Conservation (phyloP, 192 early-diverging fungal species). For the Phycomyces blakesleeanus region DNA sequence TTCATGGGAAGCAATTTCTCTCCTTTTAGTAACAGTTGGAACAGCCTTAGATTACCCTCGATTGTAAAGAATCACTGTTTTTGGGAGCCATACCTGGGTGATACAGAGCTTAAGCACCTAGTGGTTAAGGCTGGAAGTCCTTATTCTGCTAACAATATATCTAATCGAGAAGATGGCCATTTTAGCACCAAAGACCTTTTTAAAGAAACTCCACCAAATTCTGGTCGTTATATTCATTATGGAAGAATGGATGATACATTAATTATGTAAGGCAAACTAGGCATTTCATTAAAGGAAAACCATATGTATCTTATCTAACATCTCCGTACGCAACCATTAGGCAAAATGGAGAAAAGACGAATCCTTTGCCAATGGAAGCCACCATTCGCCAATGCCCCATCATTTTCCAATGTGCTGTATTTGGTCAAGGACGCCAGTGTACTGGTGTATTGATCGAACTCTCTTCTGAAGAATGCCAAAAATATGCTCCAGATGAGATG, state of each 20-base stretch:
- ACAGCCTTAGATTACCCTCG: not conserved
- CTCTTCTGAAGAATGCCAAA: not conserved
- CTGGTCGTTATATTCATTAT: conserved; percentile 9
- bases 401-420: conserved; percentile 15
- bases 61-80: not conserved
- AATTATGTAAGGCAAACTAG: not conserved
- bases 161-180: conserved; percentile 19
- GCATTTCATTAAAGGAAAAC: too few relatives aligned
- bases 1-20: not conserved
- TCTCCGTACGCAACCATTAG: not conserved
- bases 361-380: conserved; percentile 24
- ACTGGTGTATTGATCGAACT: conserved; percentile 9
- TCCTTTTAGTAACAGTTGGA: conserved; percentile 1
- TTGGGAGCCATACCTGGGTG: not conserved
- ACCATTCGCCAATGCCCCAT: conserved; percentile 8
- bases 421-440: conserved; percentile 14
- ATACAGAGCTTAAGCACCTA: conserved; percentile 11
- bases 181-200: conserved; percentile 28
- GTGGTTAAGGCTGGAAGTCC: conserved; percentile 4
- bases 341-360: conserved; percentile 36
- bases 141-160: conserved; percentile 5
- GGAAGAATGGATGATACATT: conserved; percentile 26
- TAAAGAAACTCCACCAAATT: not conserved
- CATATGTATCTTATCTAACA: too few relatives aligned
- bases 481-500: conserved; percentile 10